Evolutionary conservation across 2,329 filamentous ascomycete species (phyloP), one percentile per base, ranked within the genome.

Genomic region (Epicoccum nigrum): DNA sequence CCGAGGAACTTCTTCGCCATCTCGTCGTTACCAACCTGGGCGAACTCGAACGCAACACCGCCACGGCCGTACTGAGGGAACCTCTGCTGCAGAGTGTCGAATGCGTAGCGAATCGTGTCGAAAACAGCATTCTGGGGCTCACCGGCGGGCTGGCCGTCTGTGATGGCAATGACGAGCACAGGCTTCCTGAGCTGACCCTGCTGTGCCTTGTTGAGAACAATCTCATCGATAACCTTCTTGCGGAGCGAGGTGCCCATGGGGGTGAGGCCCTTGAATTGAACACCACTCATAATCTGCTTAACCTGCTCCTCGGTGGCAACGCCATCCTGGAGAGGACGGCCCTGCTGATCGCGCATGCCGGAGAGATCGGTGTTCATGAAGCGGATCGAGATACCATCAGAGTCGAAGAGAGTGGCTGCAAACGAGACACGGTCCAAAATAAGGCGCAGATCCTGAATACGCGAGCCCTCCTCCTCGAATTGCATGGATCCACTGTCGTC

Each of bases 401-500:
- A 77, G 57, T 89, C 86, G 63, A 89, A 89, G n/a, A 87, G 79
- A 2, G 84, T 85, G 3, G 85, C 83, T 7, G 85, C 85, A 51
- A 81, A 86, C 16, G 85, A 81, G 44, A 87, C 84, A 42, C 83
- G 81, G 40, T 81, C 77, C 56, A 89, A 71, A 60, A 88, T 87
- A 59, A 87, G 77, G 65, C 81, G 81, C 59, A 89, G 74, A 59
- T 88, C 85, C 56, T 85, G 81, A 73, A 88, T 87, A 54, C 86
- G 83, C 62, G 84, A 80, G 34, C 85, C 86, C 50, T 82, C 80
- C 66, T 88, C 85, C 63, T 87, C 85, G 58, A 88, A 87, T 48
- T 82, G 78, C 79, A 89, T 88, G 16, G 85, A 88, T 34, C 86
- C 86, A 65, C 83, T 86, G 74, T 89, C 86, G 59, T 88, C 85